These are phyloP conservation scores for Pseudopithomyces maydicus DNA, from an alignment of 2,329 filamentous ascomycete genomes.

Conservation along the genomic window DNA sequence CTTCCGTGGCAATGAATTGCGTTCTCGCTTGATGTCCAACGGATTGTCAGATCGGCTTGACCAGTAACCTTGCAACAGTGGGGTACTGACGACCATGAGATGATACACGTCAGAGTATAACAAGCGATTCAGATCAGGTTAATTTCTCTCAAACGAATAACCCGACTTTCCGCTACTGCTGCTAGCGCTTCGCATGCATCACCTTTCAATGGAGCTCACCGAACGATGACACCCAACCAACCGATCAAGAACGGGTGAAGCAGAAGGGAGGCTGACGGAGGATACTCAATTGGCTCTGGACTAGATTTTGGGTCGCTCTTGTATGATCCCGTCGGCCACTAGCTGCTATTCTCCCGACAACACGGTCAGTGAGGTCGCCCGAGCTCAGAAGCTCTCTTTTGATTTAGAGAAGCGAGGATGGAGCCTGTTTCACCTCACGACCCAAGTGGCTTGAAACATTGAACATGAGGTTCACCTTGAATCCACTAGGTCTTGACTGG, in stretches of 20 bases:
- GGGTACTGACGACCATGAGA: conserved; percentile 16
- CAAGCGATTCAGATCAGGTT: background rate
- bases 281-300: conserved; percentile 18
- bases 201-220: background rate
- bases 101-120: conserved; percentile 19
- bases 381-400: conserved; percentile 34
- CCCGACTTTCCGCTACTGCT: background rate
- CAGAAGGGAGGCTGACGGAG: conserved; percentile 15
- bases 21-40: conserved; percentile 28
- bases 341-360: conserved; percentile 29
- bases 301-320: conserved; percentile 18
- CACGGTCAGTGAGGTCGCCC: conserved; percentile 37
- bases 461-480: conserved; percentile 23
- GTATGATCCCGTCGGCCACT: conserved; percentile 22
- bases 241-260: conserved; percentile 2
- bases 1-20: conserved; percentile 25
- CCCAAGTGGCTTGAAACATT: conserved; percentile 29
- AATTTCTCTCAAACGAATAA: conserved; percentile 2
- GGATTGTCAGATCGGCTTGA: conserved; percentile 21
- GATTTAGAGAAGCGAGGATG: conserved; percentile 31
- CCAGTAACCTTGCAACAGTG: conserved; percentile 19
- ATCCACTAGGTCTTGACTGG: conserved; percentile 23
- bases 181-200: background rate
- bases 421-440: conserved; percentile 31
- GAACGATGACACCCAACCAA: background rate